A percentile compares a stretch with the other conserved stretches of the same genome.
Evolutionary conservation across 495 filamentous ascomycete species (phyloP).

Genomic region (Mytilinidion resinicola): DNA sequence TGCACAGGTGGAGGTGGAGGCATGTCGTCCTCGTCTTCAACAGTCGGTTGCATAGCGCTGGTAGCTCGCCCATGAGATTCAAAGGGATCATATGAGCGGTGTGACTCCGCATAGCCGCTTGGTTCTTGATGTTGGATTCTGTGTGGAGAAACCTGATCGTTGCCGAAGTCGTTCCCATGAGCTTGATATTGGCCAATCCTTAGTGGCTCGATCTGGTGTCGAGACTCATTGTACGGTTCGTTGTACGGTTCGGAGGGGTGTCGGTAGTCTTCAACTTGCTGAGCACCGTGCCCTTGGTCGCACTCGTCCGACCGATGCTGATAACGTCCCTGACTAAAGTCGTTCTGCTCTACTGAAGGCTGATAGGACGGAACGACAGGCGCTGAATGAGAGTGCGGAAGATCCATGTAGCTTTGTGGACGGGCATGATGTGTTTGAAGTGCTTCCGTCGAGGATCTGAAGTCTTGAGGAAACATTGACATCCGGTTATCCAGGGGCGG

Average conservation of each 20-base stretch:
- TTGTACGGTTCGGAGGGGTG: not conserved
- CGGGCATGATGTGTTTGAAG: not conserved
- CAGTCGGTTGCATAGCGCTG: constrained; percentile 31
- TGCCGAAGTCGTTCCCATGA: constrained; percentile 1
- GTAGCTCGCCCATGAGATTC: constrained; percentile 8
- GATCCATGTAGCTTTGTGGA: constrained; percentile 10
- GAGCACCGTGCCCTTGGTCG: not conserved
- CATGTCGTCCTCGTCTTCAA: constrained; percentile 31
- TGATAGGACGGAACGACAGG: constrained; percentile 20
- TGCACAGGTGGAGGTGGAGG: constrained; percentile 40
- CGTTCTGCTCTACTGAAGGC: not conserved
- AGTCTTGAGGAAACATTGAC: constrained; percentile 14
- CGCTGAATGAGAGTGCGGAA: constrained; percentile 30
- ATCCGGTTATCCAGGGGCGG: constrained; percentile 5
- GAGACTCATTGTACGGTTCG: constrained; percentile 6
- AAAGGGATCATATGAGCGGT: constrained; percentile 14
- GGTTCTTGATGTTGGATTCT: constrained; percentile 12
- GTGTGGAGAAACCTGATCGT: not conserved
- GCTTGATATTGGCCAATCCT: constrained; percentile 7
- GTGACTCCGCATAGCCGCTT: constrained; percentile 14
- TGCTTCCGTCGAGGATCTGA: constrained; percentile 4
- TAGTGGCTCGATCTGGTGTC: constrained; percentile 22
- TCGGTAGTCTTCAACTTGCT: constrained; percentile 1
- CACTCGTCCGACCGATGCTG: not conserved
- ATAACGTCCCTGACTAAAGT: not conserved